Evolutionary conservation across 2,329 filamentous ascomycete genomes (phyloP).

Genomic region (Diaporthe aspalathi): DNA sequence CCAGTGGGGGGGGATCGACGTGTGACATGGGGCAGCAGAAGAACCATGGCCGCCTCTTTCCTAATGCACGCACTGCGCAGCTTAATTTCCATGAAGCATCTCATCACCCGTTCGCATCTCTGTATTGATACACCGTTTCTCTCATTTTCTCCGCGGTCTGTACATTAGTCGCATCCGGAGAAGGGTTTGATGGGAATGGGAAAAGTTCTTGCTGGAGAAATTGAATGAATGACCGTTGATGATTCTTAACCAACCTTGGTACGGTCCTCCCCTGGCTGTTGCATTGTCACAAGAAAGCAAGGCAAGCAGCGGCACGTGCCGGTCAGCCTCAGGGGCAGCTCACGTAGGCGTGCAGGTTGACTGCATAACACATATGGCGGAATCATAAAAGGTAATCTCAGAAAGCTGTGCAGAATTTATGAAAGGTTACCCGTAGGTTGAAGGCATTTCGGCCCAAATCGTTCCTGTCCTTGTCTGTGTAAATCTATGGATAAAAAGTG

Average conservation of each 20-base stretch:
- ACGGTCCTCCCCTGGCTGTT: background rate
- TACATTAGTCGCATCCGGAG: slow-evolving; percentile 50
- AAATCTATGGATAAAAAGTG: too few relatives aligned
- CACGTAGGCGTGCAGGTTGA: background rate
- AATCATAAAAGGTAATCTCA: background rate
- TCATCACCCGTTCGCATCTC: slow-evolving; percentile 40
- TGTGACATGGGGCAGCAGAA: slow-evolving; percentile 47
- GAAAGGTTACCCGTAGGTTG: too few relatives aligned
- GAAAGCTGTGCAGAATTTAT: too few relatives aligned
- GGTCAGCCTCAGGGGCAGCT: too few relatives aligned
- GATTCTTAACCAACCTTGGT: background rate
- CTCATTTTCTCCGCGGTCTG: slow-evolving; percentile 49
- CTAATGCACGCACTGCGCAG: slow-evolving; percentile 44
- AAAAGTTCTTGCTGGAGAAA: slow-evolving; percentile 39
- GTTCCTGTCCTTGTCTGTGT: too few relatives aligned
- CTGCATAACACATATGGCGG: too few relatives aligned
- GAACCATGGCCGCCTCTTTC: slow-evolving; percentile 49
- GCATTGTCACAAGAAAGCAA: background rate
- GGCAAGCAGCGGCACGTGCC: background rate
- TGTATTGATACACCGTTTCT: slow-evolving; percentile 52
- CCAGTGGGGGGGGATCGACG: slow-evolving; percentile 33
- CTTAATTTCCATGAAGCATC: slow-evolving; percentile 44
- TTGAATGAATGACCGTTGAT: slow-evolving; percentile 36
- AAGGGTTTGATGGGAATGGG: slow-evolving; percentile 40
- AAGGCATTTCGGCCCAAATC: too few relatives aligned